Base-by-base conservation (phyloP, 1,284 basidiomycete genomes). In the Salmacisia buchloeana region DNA sequence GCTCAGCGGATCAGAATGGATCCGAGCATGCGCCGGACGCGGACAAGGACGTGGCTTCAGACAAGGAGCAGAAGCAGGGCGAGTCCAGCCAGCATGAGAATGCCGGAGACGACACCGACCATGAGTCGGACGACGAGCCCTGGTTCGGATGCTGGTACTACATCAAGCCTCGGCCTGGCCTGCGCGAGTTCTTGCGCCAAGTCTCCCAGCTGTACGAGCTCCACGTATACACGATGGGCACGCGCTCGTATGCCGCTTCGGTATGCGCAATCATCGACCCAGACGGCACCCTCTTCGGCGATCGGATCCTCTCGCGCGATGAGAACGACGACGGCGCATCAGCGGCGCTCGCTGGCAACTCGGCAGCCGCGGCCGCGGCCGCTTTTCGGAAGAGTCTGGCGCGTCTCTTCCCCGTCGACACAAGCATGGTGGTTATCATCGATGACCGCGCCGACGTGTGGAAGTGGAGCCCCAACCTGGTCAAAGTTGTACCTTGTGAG, bases 151-250 rank as follows among this genome's bases (percentile, higher is more conserved):
- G 91, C 74, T 90, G 91, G 85, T 97, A 97, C 82, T 98, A 94
- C 81, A 92, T 97, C 80, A 98, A 98, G 81, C 65, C 63, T 70
- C 94, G 94, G 69, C 94, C 94, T 0, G 92, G 92, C n/a, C 85
- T 93, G 80, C 81, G 84, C 54, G 83, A 86, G 46, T 97, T 98
- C 78, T 83, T 98, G 59, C 81, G 83, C 65, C 82, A 85, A 52
- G 85, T 91, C 69, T 85, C 89, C 49, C 81, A 84, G 62, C 88
- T 89, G 75, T 98, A 96, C 81, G 92, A 98, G 82, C 91, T 98
- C 90, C 94, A 98, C 81, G 93, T 98, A 58, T 98, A 98, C 82
- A 98, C 94, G 29, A 98, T 98, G 93, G 94, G 94, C 61, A 97
- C 94, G 21, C 86, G 94, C 46, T 89, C 92, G 49, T 98, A 98